These are phyloP conservation scores for Sugiyamaella xylanicola DNA, from an alignment of 1,139 yeast species.

Conservation along the genomic window DNA sequence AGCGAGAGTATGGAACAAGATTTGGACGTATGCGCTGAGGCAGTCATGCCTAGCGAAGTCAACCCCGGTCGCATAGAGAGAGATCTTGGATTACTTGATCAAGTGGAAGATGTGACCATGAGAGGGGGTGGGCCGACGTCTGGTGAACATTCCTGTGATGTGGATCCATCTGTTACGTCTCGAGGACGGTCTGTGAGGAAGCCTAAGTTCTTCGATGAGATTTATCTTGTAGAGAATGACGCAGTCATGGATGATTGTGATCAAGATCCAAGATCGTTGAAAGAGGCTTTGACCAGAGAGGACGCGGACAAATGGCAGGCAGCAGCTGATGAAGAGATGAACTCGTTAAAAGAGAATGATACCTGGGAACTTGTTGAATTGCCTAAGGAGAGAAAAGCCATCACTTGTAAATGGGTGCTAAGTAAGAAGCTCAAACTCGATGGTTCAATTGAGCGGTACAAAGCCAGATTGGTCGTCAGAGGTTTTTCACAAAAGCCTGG, in stretches of 20 bases:
- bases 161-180: background rate
- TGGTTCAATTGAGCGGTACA: conserved; percentile 6
- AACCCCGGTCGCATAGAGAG: background rate
- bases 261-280: background rate
- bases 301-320: background rate
- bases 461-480: conserved; percentile 11
- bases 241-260: background rate
- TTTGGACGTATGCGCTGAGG: too few species aligned
- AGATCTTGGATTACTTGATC: background rate
- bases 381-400: background rate
- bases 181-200: background rate
- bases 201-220: background rate
- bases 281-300: background rate
- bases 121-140: background rate
- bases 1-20: too few species aligned
- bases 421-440: background rate
- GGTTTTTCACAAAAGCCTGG: conserved; percentile 9
- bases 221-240: too few species aligned
- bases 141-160: background rate
- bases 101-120: background rate
- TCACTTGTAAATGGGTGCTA: conserved; percentile 3
- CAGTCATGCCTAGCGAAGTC: background rate
- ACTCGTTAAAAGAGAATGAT: background rate
- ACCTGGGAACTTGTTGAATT: conserved; percentile 2
- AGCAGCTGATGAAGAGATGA: background rate